Evolutionary conservation across 2,329 filamentous ascomycete genomes (phyloP), one percentile per base, ranked within the genome.

Genomic region (Orbilia oligospora): DNA sequence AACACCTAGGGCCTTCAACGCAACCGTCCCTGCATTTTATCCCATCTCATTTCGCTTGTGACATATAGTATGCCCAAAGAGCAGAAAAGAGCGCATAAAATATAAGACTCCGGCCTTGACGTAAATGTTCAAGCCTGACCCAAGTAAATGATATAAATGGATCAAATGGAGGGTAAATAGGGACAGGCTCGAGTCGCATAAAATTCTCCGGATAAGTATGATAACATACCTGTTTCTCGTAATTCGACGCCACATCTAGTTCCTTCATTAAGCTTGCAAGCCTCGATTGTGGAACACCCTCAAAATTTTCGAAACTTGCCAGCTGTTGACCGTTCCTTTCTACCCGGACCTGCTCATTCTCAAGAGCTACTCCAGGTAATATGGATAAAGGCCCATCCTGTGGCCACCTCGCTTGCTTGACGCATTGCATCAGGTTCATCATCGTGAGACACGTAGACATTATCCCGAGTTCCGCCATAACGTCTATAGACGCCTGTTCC

Each of bases 331-430:
- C 14, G 9, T 58, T 46, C 38, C 20, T 27, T 36, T 48, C 76
- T 30, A 79, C 36, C 38, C 69, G 67, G 14, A 71, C 69, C 38
- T 80, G 78, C 65, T 82, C 82, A 20, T 76, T 84, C 1, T 86
- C 86, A 5, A 83, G 83, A 41, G 88, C 86, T 10, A 97, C 87
- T 38, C 91, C 91, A 0, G 95, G 94, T 8, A 98, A 88, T 81
- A 98, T 92, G 0, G 92, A 90, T 0, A 94, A 85, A 0, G 93
- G 90, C 1, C 91, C 88, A 81, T 97, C 94, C 24, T 90, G 89
- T 0, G 94, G 94, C 96, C 96, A 99, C 67, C 93, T 90, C 1
- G 93, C 96, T 44, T 90, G 93, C 85, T 99, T 99, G 86, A 99
- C 91, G 83, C 91, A 94, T 85, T 98, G 94, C 30, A 99, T 88